Evolutionary conservation across 1,139 yeast species (phyloP).

Genomic region (Candida sanyaensis): DNA sequence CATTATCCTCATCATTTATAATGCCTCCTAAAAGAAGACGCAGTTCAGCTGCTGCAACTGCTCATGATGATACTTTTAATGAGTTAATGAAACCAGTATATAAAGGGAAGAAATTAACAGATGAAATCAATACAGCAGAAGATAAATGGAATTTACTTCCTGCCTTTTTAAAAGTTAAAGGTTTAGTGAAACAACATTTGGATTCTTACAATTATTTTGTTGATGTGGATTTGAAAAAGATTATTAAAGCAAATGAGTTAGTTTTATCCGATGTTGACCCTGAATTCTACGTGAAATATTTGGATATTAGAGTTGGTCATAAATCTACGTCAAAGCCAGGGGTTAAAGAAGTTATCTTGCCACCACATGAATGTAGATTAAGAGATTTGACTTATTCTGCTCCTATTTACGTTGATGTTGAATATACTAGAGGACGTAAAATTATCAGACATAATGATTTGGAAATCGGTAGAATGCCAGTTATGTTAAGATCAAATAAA

Average conservation of each 20-base stretch:
- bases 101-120: conserved; percentile 84
- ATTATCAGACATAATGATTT: conserved; percentile 87
- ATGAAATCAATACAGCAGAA: conserved; percentile 83
- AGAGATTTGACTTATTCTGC: conserved; percentile 96
- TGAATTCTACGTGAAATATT: conserved; percentile 86
- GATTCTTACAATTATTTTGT: conserved; percentile 97
- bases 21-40: conserved; percentile 21
- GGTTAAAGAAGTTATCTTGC: conserved; percentile 64
- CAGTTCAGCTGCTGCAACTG: conserved; percentile 15
- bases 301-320: conserved; percentile 88
- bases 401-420: conserved; percentile 95
- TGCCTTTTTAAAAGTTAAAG: conserved; percentile 93
- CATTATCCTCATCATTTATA: neutral
- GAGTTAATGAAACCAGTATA: conserved; percentile 79
- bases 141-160: conserved; percentile 97
- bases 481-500: conserved; percentile 91
- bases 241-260: conserved; percentile 84
- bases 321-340: conserved; percentile 53
- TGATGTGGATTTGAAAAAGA: conserved; percentile 89
- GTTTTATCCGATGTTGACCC: conserved; percentile 96
- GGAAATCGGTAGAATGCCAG: conserved; percentile 97
- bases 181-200: conserved; percentile 93
- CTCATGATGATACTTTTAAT: conserved; percentile 58
- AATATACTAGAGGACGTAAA: conserved; percentile 91
- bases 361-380: conserved; percentile 96